A percentile compares a stretch with the other conserved stretches of the same genome.
phyloP scores from a whole-genome alignment of 2,329 filamentous ascomycete genomes.

The Trichoderma sp. region DNA sequence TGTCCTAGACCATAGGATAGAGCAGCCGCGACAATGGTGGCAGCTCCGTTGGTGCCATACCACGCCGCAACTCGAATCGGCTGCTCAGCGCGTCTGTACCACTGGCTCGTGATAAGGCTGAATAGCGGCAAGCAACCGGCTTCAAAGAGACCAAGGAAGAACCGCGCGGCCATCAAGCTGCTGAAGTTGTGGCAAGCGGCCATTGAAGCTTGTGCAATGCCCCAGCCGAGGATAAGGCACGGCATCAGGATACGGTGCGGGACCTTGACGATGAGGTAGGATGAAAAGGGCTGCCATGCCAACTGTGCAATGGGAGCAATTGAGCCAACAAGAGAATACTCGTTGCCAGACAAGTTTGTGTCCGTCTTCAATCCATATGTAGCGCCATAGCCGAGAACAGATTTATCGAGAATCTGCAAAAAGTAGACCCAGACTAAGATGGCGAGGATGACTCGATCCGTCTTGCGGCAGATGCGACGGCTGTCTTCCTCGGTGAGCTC shows the following conservation, averaged over 20 bases:
- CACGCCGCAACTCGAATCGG: slow-evolving; percentile 63
- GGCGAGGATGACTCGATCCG: slow-evolving; percentile 58
- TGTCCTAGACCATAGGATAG: slow-evolving; percentile 60
- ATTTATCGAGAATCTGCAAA: slow-evolving; percentile 59
- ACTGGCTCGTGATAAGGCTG: slow-evolving; percentile 50
- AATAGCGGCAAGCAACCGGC: slow-evolving; percentile 54
- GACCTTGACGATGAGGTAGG: slow-evolving; percentile 61
- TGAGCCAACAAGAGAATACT: slow-evolving; percentile 60
- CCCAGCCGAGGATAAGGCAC: slow-evolving; percentile 48
- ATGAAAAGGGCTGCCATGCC: slow-evolving; percentile 61
- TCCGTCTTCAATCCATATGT: slow-evolving; percentile 56
- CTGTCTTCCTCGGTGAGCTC: slow-evolving; percentile 30
- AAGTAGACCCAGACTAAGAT: slow-evolving; percentile 61
- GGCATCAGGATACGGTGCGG: slow-evolving; percentile 62
- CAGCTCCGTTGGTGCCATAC: slow-evolving; percentile 63
- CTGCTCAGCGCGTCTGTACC: slow-evolving; percentile 57
- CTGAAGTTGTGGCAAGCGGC: slow-evolving; percentile 51
- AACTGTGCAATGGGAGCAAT: slow-evolving; percentile 62
- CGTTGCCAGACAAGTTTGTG: slow-evolving; percentile 51
- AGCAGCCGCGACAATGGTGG: slow-evolving; percentile 58
- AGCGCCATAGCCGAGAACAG: slow-evolving; percentile 58
- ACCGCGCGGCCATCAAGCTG: slow-evolving; percentile 50
- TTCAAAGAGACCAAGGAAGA: slow-evolving; percentile 52
- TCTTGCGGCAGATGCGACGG: slow-evolving; percentile 58
- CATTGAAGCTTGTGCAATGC: slow-evolving; percentile 46